Base-by-base conservation (phyloP, 2,329 filamentous ascomycete species). In the Paraconiothyrium sp. region DNA sequence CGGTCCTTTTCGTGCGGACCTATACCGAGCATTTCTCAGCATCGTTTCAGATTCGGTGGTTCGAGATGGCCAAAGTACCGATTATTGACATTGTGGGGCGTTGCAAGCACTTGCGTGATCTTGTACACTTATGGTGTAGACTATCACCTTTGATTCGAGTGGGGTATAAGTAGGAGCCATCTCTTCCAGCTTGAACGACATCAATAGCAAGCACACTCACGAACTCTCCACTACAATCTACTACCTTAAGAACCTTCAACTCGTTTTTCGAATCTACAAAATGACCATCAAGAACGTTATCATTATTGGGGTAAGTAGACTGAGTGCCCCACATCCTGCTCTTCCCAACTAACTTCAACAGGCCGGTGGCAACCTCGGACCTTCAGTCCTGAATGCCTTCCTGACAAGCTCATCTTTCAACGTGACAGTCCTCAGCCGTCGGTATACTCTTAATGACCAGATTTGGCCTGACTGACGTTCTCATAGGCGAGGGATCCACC, bases 361-460 rank as follows among this genome's bases (percentile, higher is more conserved):
- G 71, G 77, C 78, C 39, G 68, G 70, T 27, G 81, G 82, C 50
- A 82, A 82, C 54, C 74, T 84, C 20, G 82, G 82, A 1, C 78
- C 78, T 8, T 67, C 76, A 10, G 72, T 84, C 47, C 70, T 84
- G 30, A 59, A 76, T 11, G 74, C 76, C 4, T 80, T 85, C 50
- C 67, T 81, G 7, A 68, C 78, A 2, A 62, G 74, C 4, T 76
- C 75, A n/a, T 72, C 76, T 11, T 86, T 89, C 77, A 79, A 82
- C 58, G 78, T 89, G 57, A 87, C 85, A 9, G 80, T 87, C 43
- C 81, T 90, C 51, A 84, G 83, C 27, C 86, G 88, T 69, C 74
- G 78, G 43, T 24, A 46, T 5, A 24, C 43, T 13, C 20, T 46
- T 11, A 10, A 8, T 2, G 43, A 46, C 20, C 11, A 22, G 11